Evolutionary conservation across 164 flowering plant species (phyloP).

Genomic region (Annona cherimola): DNA sequence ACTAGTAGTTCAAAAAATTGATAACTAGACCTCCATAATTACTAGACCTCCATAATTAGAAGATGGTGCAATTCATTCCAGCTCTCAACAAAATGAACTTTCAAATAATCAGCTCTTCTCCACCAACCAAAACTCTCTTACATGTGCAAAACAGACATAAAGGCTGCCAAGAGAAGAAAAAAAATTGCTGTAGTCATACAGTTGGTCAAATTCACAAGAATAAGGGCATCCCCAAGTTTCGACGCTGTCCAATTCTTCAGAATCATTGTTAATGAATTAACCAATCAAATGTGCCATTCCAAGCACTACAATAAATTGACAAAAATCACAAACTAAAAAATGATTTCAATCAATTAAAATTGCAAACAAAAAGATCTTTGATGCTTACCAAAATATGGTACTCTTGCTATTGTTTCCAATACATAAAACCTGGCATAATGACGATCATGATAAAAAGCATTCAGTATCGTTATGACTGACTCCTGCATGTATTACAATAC

Average conservation of each 20-base stretch:
- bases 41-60: slow-evolving; percentile 99
- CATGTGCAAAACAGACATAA: slow-evolving; percentile 92
- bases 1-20: not conserved
- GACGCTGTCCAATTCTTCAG: slow-evolving; percentile 2
- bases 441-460: no score
- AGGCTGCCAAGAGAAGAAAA: slow-evolving; percentile 51
- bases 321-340: not conserved
- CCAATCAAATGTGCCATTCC: not conserved
- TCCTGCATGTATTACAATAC: no score
- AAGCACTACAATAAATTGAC: not conserved
- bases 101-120: slow-evolving; percentile 92
- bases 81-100: slow-evolving; percentile 99
- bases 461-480: no score
- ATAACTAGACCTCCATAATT: slow-evolving; percentile 43
- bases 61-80: slow-evolving; percentile 99
- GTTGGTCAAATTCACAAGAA: not conserved
- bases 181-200: slow-evolving; percentile 8
- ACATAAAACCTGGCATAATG: slow-evolving; percentile 94
- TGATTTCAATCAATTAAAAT: not conserved
- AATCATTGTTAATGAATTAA: not conserved
- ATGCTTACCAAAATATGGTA: slow-evolving; percentile 91
- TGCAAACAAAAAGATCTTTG: not conserved
- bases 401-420: slow-evolving; percentile 94
- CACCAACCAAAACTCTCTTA: slow-evolving; percentile 99
- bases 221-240: slow-evolving; percentile 3